Conservation (phyloP, 352 stramenopile species). For the Phytophthora pluvialis region DNA sequence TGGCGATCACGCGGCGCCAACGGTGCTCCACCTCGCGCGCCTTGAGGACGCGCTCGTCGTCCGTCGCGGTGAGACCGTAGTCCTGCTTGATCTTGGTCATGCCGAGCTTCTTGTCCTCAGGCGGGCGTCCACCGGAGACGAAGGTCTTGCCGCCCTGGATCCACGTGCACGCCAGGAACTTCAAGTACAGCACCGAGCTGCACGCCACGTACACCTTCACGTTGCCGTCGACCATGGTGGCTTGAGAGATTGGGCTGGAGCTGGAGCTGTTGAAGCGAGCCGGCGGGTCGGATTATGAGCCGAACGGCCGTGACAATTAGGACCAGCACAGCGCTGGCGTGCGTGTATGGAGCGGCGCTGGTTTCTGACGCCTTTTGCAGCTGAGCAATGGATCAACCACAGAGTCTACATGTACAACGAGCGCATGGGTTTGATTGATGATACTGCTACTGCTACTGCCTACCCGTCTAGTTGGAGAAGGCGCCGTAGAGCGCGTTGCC, state of each 20-base stretch:
- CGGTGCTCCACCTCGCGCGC: slow-evolving; percentile 43
- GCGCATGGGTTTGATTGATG: slow-evolving; percentile 12
- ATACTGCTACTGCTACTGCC: slow-evolving; percentile 3
- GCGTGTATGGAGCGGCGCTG: neutral
- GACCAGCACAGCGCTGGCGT: neutral
- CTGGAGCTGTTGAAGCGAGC: slow-evolving; percentile 1
- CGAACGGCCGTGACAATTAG: neutral
- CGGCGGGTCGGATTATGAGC: slow-evolving; percentile 4
- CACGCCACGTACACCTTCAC: slow-evolving; percentile 66
- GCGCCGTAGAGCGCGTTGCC: slow-evolving; percentile 44
- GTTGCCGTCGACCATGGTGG: slow-evolving; percentile 19
- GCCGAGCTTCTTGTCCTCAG: slow-evolving; percentile 52
- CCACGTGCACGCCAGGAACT: slow-evolving; percentile 58
- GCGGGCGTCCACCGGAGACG: slow-evolving; percentile 43
- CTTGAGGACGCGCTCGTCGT: slow-evolving; percentile 36
- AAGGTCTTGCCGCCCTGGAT: slow-evolving; percentile 64
- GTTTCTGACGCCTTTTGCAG: neutral
- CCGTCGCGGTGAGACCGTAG: slow-evolving; percentile 34
- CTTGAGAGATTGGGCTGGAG: neutral
- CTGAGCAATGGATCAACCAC: too few relatives aligned
- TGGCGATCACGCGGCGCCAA: slow-evolving; percentile 57
- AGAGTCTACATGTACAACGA: slow-evolving; percentile 6
- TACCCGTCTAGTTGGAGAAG: slow-evolving; percentile 33
- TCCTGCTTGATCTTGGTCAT: slow-evolving; percentile 42
- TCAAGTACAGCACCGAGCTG: slow-evolving; percentile 60